Evolutionary conservation across 441 rosid species (phyloP).

Genomic region (Erodium chrysanthum): DNA sequence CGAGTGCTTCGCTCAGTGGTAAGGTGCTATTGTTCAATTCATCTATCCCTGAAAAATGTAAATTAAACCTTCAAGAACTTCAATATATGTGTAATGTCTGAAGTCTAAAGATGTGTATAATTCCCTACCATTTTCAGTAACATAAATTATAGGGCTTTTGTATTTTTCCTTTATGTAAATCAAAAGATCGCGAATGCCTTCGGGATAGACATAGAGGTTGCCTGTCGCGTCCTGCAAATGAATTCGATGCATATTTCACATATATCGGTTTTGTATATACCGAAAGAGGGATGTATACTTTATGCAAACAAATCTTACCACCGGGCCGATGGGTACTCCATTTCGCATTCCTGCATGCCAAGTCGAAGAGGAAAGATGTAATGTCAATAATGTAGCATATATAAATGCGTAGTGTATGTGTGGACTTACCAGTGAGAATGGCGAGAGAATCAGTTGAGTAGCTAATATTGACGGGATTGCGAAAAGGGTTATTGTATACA

Average conservation of each 20-base stretch:
- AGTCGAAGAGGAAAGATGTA: too few relatives aligned
- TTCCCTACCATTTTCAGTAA: slow-evolving; percentile 31
- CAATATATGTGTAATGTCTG: too few relatives aligned
- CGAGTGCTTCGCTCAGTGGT: not conserved
- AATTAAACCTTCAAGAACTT: too few relatives aligned
- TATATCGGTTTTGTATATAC: not conserved
- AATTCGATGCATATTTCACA: not conserved
- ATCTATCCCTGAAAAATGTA: slow-evolving; percentile 25
- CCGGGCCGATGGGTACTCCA: slow-evolving; percentile 30
- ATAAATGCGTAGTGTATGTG: too few relatives aligned
- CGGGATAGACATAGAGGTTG: slow-evolving; percentile 33
- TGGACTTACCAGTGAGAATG: slow-evolving; percentile 22
- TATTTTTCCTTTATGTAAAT: slow-evolving; percentile 27
- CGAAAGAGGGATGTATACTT: too few relatives aligned
- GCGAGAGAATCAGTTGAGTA: slow-evolving; percentile 27
- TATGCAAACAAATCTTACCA: slow-evolving; percentile 12
- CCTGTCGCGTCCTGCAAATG: slow-evolving; percentile 25
- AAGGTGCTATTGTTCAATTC: slow-evolving; percentile 17
- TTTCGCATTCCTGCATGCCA: slow-evolving; percentile 28
- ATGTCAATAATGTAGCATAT: too few relatives aligned
- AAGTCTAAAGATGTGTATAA: too few relatives aligned
- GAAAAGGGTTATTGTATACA: slow-evolving; percentile 18
- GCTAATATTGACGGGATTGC: slow-evolving; percentile 17
- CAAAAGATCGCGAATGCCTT: slow-evolving; percentile 29
- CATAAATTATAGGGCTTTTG: slow-evolving; percentile 26